A percentile compares a stretch with the other conserved stretches of the same genome.
Evolutionary conservation across 179 eudicot species (phyloP).

Genomic region (Heliamphora pulchella): DNA sequence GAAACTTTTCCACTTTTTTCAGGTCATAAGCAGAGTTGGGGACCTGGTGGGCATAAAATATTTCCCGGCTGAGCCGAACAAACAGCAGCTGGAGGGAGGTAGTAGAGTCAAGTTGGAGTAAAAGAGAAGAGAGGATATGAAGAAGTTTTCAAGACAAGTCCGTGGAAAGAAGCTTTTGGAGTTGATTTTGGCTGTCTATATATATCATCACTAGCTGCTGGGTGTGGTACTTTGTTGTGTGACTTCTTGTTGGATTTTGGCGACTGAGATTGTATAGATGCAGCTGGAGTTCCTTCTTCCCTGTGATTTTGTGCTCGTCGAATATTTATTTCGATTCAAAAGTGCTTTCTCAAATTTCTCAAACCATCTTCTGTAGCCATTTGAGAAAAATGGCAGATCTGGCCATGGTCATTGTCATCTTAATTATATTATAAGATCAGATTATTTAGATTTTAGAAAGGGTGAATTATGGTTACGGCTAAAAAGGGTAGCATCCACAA

Average conservation of each 20-base stretch:
- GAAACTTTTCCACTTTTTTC: background rate
- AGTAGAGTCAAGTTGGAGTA: slow-evolving; percentile 46
- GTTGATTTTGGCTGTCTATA: background rate
- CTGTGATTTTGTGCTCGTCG: background rate
- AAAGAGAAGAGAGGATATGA: background rate
- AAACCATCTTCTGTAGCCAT: too few species aligned
- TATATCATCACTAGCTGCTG: background rate
- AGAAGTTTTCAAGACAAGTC: slow-evolving; percentile 6
- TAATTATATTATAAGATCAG: too few species aligned
- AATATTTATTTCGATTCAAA: background rate
- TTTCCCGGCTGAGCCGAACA: slow-evolving; percentile 93
- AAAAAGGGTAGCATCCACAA: too few species aligned
- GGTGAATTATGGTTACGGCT: too few species aligned
- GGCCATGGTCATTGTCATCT: too few species aligned
- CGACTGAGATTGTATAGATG: background rate
- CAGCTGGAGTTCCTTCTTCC: background rate
- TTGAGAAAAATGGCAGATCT: too few species aligned
- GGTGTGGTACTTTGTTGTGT: background rate
- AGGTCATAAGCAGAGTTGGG: slow-evolving; percentile 47
- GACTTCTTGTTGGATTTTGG: background rate
- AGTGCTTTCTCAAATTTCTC: too few species aligned
- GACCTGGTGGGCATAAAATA: slow-evolving; percentile 90
- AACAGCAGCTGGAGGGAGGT: slow-evolving; percentile 53
- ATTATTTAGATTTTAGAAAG: too few species aligned
- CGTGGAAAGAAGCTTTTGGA: slow-evolving; percentile 14